Base-by-base conservation (phyloP, 495 filamentous ascomycete species). In the Penicillium coprophilum region DNA sequence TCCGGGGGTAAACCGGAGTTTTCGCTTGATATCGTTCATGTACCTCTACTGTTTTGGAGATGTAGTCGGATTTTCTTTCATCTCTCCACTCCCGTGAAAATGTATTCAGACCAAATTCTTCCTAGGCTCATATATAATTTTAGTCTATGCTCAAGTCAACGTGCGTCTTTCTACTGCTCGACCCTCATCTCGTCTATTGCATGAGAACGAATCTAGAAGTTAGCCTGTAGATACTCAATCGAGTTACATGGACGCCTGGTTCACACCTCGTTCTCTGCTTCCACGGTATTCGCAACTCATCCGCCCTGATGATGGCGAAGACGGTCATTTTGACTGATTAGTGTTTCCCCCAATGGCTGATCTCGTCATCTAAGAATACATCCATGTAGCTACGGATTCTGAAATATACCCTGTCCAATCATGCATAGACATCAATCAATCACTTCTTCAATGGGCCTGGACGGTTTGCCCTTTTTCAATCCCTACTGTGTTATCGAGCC, bases 31-130 rank as follows among this genome's bases (percentile, higher is more conserved):
- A 63, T 68, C 72, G 68, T 68, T 64, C 62, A 71, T 71, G 62
- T 75, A 73, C 57, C 61, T 71, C 63, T 73, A 72, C 63, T 69
- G 60, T 71, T 66, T 71, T 68, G 82, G 75, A 80, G 81, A 68
- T 72, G 77, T 72, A 67, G 58, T 67, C 43, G 23, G 43, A 54
- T 46, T 34, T 36, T 64, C 20, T 60, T 62, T 59, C 65, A 53
- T 57, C 57, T 71, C 63, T 69, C 62, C 60, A 64, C 64, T 69
- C 53, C 59, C 47, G 51, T 63, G 57, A 56, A 59, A 63, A 63
- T 66, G 65, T 64, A 66, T 63, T 60, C 51, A 66, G 57, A 45
- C 34, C 28, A 58, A 65, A 44, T 53, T 23, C 44, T 38, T 38
- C 40, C 32, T 15, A 55, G 46, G 17, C 31, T 50, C 49, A 53